Evolutionary conservation across 768 basidiomycete species (phyloP), one percentile per base, ranked within the genome.

Genomic region (Calocera cornea): DNA sequence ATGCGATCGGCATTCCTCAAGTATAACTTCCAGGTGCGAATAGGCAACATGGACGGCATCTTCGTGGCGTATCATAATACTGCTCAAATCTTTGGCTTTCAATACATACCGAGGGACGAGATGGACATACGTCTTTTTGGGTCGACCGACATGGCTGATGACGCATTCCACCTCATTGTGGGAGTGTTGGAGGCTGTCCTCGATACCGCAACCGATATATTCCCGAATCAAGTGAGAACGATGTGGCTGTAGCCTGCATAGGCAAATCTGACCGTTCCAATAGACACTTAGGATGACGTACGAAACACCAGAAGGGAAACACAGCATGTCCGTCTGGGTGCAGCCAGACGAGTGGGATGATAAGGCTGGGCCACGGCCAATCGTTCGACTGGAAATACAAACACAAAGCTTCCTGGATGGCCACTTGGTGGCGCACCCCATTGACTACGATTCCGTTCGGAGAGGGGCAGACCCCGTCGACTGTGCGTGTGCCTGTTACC

Each of bases 31-130:
- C 95, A 99, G 81, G 95, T 84, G 1, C 87, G 95, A 2, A 98
- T 99, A 69, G 95, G 95, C 10, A 86, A 88, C 73, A 98, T 98
- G 95, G 94, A 97, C 73, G 95, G 95, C 17, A 88, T 97, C 8
- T 81, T 93, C 68, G 85, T 92, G 41, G 87, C 91, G 24, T 92
- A 90, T 73, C 90, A 92, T 73, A 97, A 95, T 69, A 95, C 91
- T 0, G 84, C 84, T 7, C 82, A 83, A 19, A 83, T 97, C 64
- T 93, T 93, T 72, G 95, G 95, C 0, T 97, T 97, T 80, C 92
- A 97, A 75, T 99, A 98, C 73, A 77, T 95, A 34, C 83, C 93
- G 1, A 77, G 95, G 50, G 80, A 83, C 50, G 92, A 95, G 74
- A 92, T 99, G 88, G 95, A 98, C 70, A 79, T 83, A 44, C 82